A percentile compares a stretch with the other conserved stretches of the same genome.
phyloP scores from a whole-genome alignment of 78 protist species.

The Tieghemostelium lacteum region DNA sequence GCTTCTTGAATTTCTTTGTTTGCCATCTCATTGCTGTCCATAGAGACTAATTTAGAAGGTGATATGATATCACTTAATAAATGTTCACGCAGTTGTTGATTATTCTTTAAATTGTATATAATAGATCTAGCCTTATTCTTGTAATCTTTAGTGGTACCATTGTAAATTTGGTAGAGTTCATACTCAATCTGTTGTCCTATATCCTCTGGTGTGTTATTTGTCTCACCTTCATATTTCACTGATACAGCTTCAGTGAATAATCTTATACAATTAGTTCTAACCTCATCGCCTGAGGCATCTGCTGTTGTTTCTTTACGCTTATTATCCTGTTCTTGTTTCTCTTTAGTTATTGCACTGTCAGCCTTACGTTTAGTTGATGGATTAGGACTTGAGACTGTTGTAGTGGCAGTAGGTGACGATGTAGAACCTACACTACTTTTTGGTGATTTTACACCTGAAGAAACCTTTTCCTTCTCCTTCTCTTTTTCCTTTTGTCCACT shows the following conservation, averaged over 20 bases:
- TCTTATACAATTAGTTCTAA: constrained; percentile 6
- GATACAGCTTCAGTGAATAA: constrained; percentile 16
- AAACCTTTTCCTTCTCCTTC: no score
- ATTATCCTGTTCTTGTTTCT: background rate
- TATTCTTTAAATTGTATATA: constrained; percentile 24
- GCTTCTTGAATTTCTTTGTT: constrained; percentile 53
- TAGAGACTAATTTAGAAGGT: constrained; percentile 11
- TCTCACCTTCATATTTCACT: background rate
- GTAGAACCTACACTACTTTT: background rate
- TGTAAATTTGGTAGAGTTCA: background rate
- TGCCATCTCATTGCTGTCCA: constrained; percentile 68
- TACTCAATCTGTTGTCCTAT: constrained; percentile 8
- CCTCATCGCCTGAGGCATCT: background rate
- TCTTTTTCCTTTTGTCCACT: no score
- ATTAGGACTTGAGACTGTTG: background rate
- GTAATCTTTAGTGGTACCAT: constrained; percentile 29
- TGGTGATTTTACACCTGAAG: background rate
- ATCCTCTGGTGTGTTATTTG: constrained; percentile 13
- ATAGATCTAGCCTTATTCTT: constrained; percentile 38
- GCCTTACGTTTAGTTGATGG: background rate
- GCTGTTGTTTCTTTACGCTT: background rate
- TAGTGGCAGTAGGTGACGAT: background rate
- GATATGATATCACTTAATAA: background rate
- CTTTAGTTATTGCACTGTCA: constrained; percentile 4
- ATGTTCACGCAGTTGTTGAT: background rate